Base-by-base conservation (phyloP, 2,329 filamentous ascomycete genomes). In the Monilinia vaccinii-corymbosi region DNA sequence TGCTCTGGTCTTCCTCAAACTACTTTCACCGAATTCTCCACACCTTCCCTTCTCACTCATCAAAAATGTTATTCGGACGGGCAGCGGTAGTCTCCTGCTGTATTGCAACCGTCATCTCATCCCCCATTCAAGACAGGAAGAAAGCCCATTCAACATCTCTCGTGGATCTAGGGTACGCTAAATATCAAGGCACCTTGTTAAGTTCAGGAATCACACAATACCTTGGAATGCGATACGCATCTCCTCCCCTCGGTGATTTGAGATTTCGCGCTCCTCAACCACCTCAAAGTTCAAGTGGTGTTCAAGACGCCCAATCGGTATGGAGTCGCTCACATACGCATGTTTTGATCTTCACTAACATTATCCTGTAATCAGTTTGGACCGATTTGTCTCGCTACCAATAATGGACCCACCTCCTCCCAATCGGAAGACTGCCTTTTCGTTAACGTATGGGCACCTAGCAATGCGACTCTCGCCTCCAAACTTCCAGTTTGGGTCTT, bases 191-290 rank as follows among this genome's bases (percentile, higher is more conserved):
- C 14, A 72, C 75, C 11, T 68, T 75, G 0, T 74, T 80, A 1
- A 64, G 71, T 0, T 80, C 81, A 64, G 85, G 84, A 2, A 75
- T 89, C 49, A 82, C 80, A 2, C 79, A 86, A 72, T 92, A 86
- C 85, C 78, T 89, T 10, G 88, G 87, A 2, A 82, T 92, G 65
- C 82, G 86, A 32, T 92, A 83, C 74, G 88, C 87, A 1, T 83
- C 85, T 6, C 77, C 87, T 10, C 88, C 88, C 0, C 61, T 87
- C 5, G 85, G 84, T 3, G 65, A 79, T 4, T 70, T 88, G 60
- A 79, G 89, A n/a, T 92, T 91, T 69, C 76, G 78, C 50, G 81
- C 58, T 23, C 58, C 58, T 6, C 28, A 36, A 16, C 45, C 51
- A 9, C 58, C 58, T 9, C 58, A 44, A 47, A 45, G 16, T 13